phyloP scores from a whole-genome alignment of 2,329 filamentous ascomycete genomes.

The Cadophora sp. region DNA sequence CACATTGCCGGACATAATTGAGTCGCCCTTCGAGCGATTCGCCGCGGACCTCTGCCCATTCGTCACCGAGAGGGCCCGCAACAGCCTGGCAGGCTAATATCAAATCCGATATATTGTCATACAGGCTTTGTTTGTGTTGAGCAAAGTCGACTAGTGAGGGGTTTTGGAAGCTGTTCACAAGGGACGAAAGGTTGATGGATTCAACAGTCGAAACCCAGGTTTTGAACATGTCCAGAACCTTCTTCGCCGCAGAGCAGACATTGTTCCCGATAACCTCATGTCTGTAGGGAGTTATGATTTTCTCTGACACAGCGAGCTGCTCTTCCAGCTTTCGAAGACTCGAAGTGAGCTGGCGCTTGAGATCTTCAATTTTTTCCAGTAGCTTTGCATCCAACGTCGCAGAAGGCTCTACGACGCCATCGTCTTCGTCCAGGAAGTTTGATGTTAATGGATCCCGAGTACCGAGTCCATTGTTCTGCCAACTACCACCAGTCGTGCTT shows the following conservation, averaged over 20 bases:
- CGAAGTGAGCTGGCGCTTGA: slow-evolving; percentile 84
- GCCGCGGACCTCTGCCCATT: slow-evolving; percentile 93
- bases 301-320: slow-evolving; percentile 77
- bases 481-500: slow-evolving; percentile 83
- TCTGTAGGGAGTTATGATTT: slow-evolving; percentile 77
- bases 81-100: slow-evolving; percentile 87
- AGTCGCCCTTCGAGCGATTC: slow-evolving; percentile 88
- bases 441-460: slow-evolving; percentile 76
- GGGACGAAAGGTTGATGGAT: slow-evolving; percentile 83
- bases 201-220: slow-evolving; percentile 91
- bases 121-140: slow-evolving; percentile 89
- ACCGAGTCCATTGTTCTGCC: slow-evolving; percentile 75
- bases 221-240: slow-evolving; percentile 86
- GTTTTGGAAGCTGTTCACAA: slow-evolving; percentile 80
- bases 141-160: slow-evolving; percentile 88
- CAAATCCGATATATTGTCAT: slow-evolving; percentile 91
- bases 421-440: slow-evolving; percentile 85
- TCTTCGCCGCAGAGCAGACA: slow-evolving; percentile 78
- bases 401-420: slow-evolving; percentile 73
- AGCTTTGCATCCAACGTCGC: slow-evolving; percentile 77
- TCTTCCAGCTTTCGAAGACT: slow-evolving; percentile 89
- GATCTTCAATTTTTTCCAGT: slow-evolving; percentile 83
- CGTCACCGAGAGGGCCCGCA: slow-evolving; percentile 89
- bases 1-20: slow-evolving; percentile 78
- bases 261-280: slow-evolving; percentile 84